phyloP scores from a whole-genome alignment of 257 asterid species.

The Catharanthus roseus region DNA sequence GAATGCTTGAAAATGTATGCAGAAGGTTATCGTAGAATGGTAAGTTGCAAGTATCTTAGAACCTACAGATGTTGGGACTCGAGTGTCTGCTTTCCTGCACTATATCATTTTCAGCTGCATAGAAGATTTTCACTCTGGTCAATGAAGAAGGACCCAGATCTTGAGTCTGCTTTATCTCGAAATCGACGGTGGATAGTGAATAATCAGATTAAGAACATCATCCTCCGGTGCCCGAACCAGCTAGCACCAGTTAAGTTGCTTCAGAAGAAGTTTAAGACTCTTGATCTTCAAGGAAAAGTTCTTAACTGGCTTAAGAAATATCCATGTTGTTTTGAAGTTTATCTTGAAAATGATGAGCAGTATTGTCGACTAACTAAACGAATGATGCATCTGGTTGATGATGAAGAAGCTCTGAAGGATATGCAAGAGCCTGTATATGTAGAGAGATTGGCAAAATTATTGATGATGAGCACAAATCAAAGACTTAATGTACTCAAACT shows the following conservation, averaged over 20 bases:
- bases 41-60: conserved; percentile 18
- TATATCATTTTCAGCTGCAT: conserved; percentile 8
- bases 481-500: conserved; percentile 65
- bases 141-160: conserved; percentile 93
- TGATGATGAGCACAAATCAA: conserved; percentile 77
- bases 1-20: neutral
- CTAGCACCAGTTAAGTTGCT: conserved; percentile 51
- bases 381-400: conserved; percentile 70
- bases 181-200: conserved; percentile 89
- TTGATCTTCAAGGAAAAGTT: conserved; percentile 81
- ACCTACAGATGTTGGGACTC: conserved; percentile 21
- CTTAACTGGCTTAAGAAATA: conserved; percentile 85
- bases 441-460: conserved; percentile 63
- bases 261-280: conserved; percentile 77
- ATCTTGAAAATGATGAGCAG: conserved; percentile 45
- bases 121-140: conserved; percentile 72
- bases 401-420: conserved; percentile 76
- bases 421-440: conserved; percentile 55
- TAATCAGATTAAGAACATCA: conserved; percentile 80
- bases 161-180: conserved; percentile 69
- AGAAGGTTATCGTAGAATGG: conserved; percentile 23
- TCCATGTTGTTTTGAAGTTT: conserved; percentile 86
- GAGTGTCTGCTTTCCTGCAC: conserved; percentile 10
- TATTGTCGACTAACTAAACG: conserved; percentile 58
- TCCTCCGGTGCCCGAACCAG: conserved; percentile 59